Conservation (phyloP, 78 protist genomes). For the Creolimax fragrantissima region DNA sequence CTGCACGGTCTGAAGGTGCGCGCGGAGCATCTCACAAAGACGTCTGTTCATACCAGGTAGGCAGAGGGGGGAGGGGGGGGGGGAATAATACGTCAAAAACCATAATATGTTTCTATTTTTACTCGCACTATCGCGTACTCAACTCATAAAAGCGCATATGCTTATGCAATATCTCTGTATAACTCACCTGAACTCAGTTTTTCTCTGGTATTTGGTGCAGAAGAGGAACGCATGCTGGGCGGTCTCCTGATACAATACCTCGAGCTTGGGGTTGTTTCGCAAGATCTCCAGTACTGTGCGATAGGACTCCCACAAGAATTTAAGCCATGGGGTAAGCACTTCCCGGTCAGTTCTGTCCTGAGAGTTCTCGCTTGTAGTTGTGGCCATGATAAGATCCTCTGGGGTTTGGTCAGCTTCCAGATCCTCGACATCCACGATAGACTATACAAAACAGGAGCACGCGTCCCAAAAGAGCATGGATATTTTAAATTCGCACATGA, state of each 20-base stretch:
- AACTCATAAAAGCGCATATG: no score
- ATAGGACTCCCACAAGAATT: constrained; percentile 69
- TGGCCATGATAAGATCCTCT: constrained; percentile 32
- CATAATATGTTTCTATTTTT: no score
- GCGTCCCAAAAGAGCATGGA: no score
- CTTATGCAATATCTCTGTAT: no score
- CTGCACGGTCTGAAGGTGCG: constrained; percentile 23
- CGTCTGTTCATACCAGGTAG: constrained; percentile 6
- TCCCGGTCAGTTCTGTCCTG: constrained; percentile 42
- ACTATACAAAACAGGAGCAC: background rate
- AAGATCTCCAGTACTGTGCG: constrained; percentile 72
- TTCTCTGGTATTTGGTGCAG: constrained; percentile 72
- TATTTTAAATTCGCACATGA: no score
- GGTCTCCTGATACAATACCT: constrained; percentile 44
- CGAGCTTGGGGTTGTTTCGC: constrained; percentile 58
- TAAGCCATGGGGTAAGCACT: constrained; percentile 51
- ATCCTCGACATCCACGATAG: background rate
- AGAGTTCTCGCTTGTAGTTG: constrained; percentile 15
- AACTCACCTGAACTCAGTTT: constrained; percentile 55
- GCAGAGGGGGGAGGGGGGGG: no score
- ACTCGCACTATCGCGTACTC: no score
- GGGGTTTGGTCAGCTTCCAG: constrained; percentile 51
- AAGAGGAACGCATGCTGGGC: constrained; percentile 61
- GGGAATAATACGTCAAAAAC: no score
- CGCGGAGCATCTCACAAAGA: constrained; percentile 62